Evolutionary conservation across 352 stramenopile genomes (phyloP), one percentile per base, ranked within the genome.

Genomic region (Phytopythium litorale): DNA sequence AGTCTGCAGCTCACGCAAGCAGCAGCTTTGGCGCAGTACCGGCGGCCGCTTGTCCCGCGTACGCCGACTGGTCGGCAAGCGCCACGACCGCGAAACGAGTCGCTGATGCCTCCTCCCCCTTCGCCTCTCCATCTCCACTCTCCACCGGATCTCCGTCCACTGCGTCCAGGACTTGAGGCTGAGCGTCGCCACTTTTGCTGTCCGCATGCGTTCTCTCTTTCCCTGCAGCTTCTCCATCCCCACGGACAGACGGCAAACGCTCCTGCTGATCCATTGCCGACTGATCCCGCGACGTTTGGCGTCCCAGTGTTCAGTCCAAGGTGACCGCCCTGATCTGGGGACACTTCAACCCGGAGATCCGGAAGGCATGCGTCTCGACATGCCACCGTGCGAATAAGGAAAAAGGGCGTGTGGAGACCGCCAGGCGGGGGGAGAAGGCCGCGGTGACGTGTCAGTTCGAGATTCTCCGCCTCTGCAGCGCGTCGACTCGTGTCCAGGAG

Each of bases 11-110:
- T 23, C 4, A 28, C 3, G 30, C 21, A 15, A 19, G 9, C 12
- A 53, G 21, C 25, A 35, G 57, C 19, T 18, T 60, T 21, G 25
- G 37, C 1, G 6, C 23, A 4, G 12, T 40, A 68, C 67, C 55
- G 11, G 45, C 30, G 43, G 70, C 64, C 16, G 79, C 60, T 45
- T 83, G 70, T 43, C 75, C 75, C 23, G 64, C 54, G 32, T 79
- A 83, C 21, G 56, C 66, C 30, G 75, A 79, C 13, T 51, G 50
- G 42, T 76, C 70, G 1, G 30, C 19, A 4, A 81, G 48, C n/a
- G 52, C 60, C 42, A 69, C 32, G 18, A 64, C 65, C 15, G 57
- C 60, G n/a, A 79, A 57, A 7, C 21, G n/a, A 13, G 18, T 46
- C 1, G 28, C 7, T 11, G 8, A 5, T n/a, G 16, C 40, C 23